Base-by-base conservation (phyloP, 2,329 filamentous ascomycete genomes). In the Aureobasidium sp. region DNA sequence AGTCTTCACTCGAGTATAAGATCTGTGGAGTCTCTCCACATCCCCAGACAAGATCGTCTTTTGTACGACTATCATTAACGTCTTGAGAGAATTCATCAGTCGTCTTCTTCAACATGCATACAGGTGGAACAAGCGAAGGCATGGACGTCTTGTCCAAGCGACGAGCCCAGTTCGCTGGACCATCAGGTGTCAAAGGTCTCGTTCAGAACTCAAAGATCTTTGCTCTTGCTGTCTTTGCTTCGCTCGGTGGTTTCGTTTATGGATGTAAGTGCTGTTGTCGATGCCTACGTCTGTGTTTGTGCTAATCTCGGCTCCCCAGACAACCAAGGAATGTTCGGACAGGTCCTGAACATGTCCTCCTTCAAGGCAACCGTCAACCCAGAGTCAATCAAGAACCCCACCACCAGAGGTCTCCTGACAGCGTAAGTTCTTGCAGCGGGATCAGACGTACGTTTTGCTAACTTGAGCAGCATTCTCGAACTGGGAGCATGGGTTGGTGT, bases 401-500 rank as follows among this genome's bases (percentile, higher is more conserved):
- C 53, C 2, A 57, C 47, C 6, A 55, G 59, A 56, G 63, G 63
- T 24, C 52, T 62, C 7, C 47, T 63, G 8, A 64, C 63, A 41
- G 52, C 63, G 57, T 60, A 26, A 4, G 57, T 43, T 20, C 13
- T 1, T 36, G 4, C 53, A 34, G 24, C n/a, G 2, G 17, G 17
- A 29, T 2, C 29, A 26, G 4, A 29, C 6, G 5, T 15, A 17
- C 5, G 6, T 36, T 7, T 24, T 6, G 17, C 53, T 57, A n/a
- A 57, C 7, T n/a, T 4, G 7, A 60, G 20, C 57, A 60, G 57
- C 2, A 90, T 90, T 66, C 82, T 92, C 29, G 87, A 91, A 70
- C 81, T 92, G 1, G 88, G 88, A 59, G 88, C 88, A 47, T 92
- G 88, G 88, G 70, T 90, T n/a, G 89, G 89, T 41, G 84, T 86